phyloP scores from a whole-genome alignment of 257 asterid genomes.

The Lantana camara region DNA sequence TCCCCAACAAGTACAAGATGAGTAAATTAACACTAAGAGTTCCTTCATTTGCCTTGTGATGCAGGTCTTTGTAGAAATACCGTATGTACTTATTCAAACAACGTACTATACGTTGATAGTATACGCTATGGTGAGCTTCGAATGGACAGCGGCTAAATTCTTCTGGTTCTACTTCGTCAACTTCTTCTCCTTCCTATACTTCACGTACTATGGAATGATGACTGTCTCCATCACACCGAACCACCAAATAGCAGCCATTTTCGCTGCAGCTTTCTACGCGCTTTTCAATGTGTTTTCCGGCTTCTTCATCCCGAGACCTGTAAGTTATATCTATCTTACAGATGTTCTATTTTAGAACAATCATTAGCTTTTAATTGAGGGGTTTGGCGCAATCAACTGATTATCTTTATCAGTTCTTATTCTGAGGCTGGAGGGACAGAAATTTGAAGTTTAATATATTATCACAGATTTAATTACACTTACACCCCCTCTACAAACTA shows the following conservation, averaged over 20 bases:
- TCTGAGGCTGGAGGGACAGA: too few species aligned
- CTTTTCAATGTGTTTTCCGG: slow-evolving; percentile 82
- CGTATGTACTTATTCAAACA: slow-evolving; percentile 62
- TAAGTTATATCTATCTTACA: slow-evolving; percentile 39
- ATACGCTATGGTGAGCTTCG: slow-evolving; percentile 77
- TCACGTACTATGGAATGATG: slow-evolving; percentile 95
- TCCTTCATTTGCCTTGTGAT: not conserved
- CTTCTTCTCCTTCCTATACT: slow-evolving; percentile 75
- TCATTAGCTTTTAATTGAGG: too few species aligned
- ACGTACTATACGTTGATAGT: slow-evolving; percentile 65
- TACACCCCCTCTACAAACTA: too few species aligned
- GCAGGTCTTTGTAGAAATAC: slow-evolving; percentile 71
- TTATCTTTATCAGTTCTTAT: too few species aligned
- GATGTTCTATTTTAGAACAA: too few species aligned
- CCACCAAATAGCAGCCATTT: slow-evolving; percentile 77
- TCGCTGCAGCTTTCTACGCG: slow-evolving; percentile 72
- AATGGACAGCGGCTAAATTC: slow-evolving; percentile 77
- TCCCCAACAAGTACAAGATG: too few species aligned
- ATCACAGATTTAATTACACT: too few species aligned
- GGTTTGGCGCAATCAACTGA: too few species aligned
- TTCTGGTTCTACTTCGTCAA: slow-evolving; percentile 81
- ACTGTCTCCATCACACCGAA: slow-evolving; percentile 78
- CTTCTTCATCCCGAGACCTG: slow-evolving; percentile 82
- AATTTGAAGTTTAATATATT: too few species aligned
- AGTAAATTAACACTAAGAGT: not conserved